A percentile compares a stretch with the other conserved stretches of the same genome.
phyloP scores from a whole-genome alignment of 2,329 filamentous ascomycete species.

The Scedosporium boydii region DNA sequence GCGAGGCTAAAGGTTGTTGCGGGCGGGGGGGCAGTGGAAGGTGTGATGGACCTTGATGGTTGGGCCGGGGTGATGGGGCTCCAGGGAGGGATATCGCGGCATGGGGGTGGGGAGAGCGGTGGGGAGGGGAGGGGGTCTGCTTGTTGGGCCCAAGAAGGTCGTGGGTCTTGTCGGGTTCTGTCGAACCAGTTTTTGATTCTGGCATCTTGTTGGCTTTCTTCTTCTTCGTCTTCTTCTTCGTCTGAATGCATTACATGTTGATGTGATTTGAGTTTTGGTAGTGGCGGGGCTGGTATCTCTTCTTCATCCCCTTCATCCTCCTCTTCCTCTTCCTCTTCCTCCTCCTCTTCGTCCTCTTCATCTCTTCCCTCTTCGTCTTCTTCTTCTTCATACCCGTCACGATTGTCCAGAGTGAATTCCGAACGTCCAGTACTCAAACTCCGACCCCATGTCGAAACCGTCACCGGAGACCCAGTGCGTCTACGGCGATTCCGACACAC shows the following conservation, averaged over 20 bases:
- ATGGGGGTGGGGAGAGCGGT: neutral
- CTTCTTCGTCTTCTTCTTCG: neutral
- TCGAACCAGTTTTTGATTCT: neutral
- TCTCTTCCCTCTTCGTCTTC: constrained; percentile 12
- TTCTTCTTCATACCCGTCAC: constrained; percentile 7
- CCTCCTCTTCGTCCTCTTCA: constrained; percentile 1
- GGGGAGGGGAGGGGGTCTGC: neutral
- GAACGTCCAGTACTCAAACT: neutral
- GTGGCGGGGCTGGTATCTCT: too few species aligned
- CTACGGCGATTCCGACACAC: neutral
- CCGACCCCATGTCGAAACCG: neutral
- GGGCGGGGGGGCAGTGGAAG: neutral
- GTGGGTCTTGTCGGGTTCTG: neutral
- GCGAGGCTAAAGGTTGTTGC: neutral
- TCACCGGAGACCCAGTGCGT: neutral
- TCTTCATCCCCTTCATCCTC: neutral
- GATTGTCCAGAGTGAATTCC: constrained; percentile 2
- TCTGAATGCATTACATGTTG: too few species aligned
- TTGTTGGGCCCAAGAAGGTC: neutral
- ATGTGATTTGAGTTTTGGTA: too few species aligned
- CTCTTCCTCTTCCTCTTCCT: constrained; percentile 16
- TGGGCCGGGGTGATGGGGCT: neutral
- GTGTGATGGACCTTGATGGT: neutral
- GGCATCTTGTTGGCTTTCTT: neutral
- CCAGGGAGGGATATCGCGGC: neutral